These are phyloP conservation scores for Platanus orientalis DNA, from an alignment of 164 flowering plant genomes.

Conservation along the genomic window DNA sequence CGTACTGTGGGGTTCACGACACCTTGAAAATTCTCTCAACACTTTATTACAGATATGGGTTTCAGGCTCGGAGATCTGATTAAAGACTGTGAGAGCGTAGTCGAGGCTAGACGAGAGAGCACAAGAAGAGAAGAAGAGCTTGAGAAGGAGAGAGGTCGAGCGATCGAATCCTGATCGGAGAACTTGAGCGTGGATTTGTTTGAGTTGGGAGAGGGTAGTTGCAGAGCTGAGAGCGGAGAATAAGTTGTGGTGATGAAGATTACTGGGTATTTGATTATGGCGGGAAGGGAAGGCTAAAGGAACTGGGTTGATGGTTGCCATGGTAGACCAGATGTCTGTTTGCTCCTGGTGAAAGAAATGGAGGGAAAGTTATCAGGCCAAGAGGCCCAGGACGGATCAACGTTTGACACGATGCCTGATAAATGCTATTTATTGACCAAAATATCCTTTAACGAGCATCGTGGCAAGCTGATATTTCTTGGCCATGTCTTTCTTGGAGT, in stretches of 20 bases:
- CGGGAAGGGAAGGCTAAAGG: constrained; percentile 12
- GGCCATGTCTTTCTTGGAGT: too few species aligned
- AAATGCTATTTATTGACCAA: too few species aligned
- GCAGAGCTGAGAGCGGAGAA: constrained; percentile 29
- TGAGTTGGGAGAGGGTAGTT: constrained; percentile 41
- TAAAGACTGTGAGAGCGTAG: constrained; percentile 51
- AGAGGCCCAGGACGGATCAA: too few species aligned
- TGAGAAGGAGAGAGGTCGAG: constrained; percentile 31
- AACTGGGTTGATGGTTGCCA: constrained; percentile 18
- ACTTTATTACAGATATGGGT: constrained; percentile 28
- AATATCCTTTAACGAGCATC: too few species aligned
- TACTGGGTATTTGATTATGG: constrained; percentile 8
- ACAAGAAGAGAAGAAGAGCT: constrained; percentile 30
- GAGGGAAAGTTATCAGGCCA: too few species aligned
- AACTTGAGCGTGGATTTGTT: constrained; percentile 55
- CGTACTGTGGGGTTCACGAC: constrained; percentile 34
- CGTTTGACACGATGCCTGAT: too few species aligned
- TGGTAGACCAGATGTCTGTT: too few species aligned
- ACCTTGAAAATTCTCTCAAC: constrained; percentile 42
- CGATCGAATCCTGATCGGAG: constrained; percentile 29
- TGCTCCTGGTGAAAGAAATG: too few species aligned
- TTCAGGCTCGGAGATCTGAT: constrained; percentile 25
- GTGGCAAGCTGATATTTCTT: too few species aligned
- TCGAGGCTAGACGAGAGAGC: constrained; percentile 38
- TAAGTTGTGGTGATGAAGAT: constrained; percentile 21